Percentiles rank a stretch among this genome's conserved stretches.
These are phyloP conservation scores for Nasturtium officinale DNA, from an alignment of 345 rosid species.

Conservation along the genomic window DNA sequence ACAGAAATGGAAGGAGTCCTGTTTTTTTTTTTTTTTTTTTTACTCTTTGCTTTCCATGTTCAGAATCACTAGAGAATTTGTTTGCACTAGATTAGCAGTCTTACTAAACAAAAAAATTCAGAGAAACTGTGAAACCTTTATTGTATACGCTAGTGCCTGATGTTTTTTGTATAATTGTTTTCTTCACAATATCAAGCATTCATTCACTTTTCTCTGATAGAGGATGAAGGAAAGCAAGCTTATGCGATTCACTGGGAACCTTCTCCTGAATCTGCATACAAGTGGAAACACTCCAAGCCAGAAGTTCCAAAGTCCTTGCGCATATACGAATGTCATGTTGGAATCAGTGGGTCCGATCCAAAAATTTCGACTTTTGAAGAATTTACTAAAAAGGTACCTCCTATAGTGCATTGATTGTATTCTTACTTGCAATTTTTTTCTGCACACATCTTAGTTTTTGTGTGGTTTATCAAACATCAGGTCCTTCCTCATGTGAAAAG, in stretches of 20 bases:
- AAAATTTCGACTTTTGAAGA: slow-evolving; percentile 77
- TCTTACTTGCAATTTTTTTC: slow-evolving; percentile 2
- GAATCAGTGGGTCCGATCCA: slow-evolving; percentile 88
- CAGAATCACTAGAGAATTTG: slow-evolving; percentile 11
- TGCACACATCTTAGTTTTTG: slow-evolving; percentile 19
- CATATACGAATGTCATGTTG: slow-evolving; percentile 94
- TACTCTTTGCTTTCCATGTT: slow-evolving; percentile 13
- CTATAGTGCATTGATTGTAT: slow-evolving; percentile 1
- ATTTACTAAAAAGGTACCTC: slow-evolving; percentile 71
- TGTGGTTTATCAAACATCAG: slow-evolving; percentile 46
- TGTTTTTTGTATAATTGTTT: not conserved
- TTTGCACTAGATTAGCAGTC: not conserved
- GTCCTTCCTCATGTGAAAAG: slow-evolving; percentile 90
- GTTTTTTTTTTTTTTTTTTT: no score
- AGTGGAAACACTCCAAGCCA: slow-evolving; percentile 72
- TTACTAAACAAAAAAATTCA: not conserved
- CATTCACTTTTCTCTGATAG: slow-evolving; percentile 39
- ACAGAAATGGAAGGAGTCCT: not conserved
- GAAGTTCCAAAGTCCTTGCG: slow-evolving; percentile 77
- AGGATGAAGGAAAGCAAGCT: slow-evolving; percentile 71
- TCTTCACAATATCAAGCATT: not conserved
- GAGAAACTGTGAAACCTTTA: slow-evolving; percentile 9
- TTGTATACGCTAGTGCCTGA: slow-evolving; percentile 3
- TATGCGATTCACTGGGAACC: slow-evolving; percentile 98
- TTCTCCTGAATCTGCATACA: slow-evolving; percentile 72